phyloP scores from a whole-genome alignment of 1,284 basidiomycete species.

The Tilletia walkeri region DNA sequence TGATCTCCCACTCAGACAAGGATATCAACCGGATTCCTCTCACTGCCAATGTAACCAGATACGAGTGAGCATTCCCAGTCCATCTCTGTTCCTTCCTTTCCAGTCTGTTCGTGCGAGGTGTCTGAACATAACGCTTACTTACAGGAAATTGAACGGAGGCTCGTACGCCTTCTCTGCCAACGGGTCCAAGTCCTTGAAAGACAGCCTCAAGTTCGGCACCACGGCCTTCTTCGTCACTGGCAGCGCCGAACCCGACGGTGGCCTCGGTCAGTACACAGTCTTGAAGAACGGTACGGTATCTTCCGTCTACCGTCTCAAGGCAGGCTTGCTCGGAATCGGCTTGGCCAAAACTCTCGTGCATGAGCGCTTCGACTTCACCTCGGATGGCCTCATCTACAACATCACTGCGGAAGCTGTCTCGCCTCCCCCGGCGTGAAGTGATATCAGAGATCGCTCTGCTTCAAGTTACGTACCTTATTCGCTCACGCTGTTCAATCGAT shows the following conservation, averaged over 20 bases:
- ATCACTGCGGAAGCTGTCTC: conserved; percentile 3
- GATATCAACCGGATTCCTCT: conserved; percentile 11
- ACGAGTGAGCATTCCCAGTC: neutral
- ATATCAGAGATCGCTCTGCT: too few species aligned
- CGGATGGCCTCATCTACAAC: conserved; percentile 1
- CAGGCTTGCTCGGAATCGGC: neutral
- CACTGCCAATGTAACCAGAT: conserved; percentile 2
- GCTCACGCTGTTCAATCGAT: too few species aligned
- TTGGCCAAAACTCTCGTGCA: neutral
- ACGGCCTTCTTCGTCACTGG: conserved; percentile 17
- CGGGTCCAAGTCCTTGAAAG: neutral
- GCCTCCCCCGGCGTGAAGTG: neutral
- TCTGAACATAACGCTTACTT: too few species aligned
- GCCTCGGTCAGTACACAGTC: conserved; percentile 9
- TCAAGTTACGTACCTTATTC: neutral
- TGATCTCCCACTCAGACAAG: neutral
- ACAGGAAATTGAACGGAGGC: neutral
- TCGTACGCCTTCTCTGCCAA: neutral
- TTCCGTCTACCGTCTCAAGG: conserved; percentile 8
- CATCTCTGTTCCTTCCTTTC: too few species aligned
- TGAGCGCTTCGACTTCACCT: conserved; percentile 14
- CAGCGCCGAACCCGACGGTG: neutral
- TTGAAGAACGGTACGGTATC: conserved; percentile 7
- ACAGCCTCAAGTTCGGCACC: conserved; percentile 1
- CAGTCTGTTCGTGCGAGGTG: too few species aligned